Evolutionary conservation across 345 rosid genomes (phyloP).

Genomic region (Erucastrum elatum): DNA sequence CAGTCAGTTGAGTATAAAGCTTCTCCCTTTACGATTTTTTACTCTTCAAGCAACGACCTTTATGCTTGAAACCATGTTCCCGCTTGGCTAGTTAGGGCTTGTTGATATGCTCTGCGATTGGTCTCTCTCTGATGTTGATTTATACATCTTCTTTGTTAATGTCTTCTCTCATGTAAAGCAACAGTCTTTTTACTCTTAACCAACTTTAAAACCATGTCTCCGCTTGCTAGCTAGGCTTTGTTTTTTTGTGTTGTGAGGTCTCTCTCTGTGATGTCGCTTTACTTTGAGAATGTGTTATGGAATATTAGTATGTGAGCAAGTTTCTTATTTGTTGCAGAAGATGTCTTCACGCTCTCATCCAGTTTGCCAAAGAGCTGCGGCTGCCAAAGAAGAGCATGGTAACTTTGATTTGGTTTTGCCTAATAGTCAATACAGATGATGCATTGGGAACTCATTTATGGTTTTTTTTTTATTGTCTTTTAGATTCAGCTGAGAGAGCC

Average conservation of each 20-base stretch:
- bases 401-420: neutral
- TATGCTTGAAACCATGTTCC: too few species aligned
- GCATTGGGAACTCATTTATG: neutral
- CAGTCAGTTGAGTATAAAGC: neutral
- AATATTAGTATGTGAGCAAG: neutral
- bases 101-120: too few species aligned
- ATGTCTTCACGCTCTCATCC: constrained; percentile 13
- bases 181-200: too few species aligned
- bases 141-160: too few species aligned
- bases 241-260: too few species aligned
- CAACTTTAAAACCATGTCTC: too few species aligned
- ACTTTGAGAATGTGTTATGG: too few species aligned
- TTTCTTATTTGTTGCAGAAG: neutral
- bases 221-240: too few species aligned
- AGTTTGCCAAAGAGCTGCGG: neutral
- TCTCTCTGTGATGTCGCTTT: too few species aligned
- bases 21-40: neutral
- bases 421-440: neutral
- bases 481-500: constrained; percentile 13
- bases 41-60: neutral
- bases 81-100: too few species aligned
- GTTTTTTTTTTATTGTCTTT: neutral
- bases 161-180: neutral
- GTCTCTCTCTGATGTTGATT: too few species aligned
- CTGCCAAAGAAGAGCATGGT: constrained; percentile 4